These are phyloP conservation scores for Penicillium paxilli DNA, from an alignment of 495 filamentous ascomycete species.

Conservation along the genomic window DNA sequence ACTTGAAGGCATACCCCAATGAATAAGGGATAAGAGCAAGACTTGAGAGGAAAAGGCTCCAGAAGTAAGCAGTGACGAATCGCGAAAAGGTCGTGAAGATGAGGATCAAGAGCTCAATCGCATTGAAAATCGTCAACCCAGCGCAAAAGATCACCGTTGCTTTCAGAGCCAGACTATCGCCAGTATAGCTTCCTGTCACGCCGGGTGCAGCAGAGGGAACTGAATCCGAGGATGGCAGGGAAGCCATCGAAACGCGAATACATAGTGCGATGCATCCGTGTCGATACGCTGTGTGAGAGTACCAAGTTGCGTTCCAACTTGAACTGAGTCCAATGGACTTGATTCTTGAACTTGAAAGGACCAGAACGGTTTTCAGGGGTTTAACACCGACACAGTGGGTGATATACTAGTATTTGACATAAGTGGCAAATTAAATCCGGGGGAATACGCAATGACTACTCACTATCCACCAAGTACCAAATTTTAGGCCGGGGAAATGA, in stretches of 20 bases:
- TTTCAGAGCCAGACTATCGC: background rate
- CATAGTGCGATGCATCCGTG: background rate
- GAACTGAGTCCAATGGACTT: too few species aligned
- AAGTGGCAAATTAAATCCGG: background rate
- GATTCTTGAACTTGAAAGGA: too few species aligned
- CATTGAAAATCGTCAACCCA: background rate
- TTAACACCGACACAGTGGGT: background rate
- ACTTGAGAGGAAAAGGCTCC: background rate
- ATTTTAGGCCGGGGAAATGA: background rate
- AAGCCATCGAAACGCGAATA: background rate
- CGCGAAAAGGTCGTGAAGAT: slow-evolving; percentile 1
- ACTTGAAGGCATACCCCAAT: slow-evolving; percentile 1
- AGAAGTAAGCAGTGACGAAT: slow-evolving; percentile 3
- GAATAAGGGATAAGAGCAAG: background rate
- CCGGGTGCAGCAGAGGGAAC: background rate
- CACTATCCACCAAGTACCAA: background rate
- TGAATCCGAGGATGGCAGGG: background rate
- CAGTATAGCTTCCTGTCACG: background rate
- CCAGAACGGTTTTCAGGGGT: background rate
- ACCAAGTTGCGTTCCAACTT: too few species aligned
- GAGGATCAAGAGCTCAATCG: background rate
- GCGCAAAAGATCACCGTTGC: background rate
- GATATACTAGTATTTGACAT: background rate
- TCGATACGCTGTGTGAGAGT: background rate
- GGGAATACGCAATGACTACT: background rate